A percentile compares a stretch with the other conserved stretches of the same genome.
Conservation (phyloP, 2,329 filamentous ascomycete genomes). For the Aureobasidium sp. region DNA sequence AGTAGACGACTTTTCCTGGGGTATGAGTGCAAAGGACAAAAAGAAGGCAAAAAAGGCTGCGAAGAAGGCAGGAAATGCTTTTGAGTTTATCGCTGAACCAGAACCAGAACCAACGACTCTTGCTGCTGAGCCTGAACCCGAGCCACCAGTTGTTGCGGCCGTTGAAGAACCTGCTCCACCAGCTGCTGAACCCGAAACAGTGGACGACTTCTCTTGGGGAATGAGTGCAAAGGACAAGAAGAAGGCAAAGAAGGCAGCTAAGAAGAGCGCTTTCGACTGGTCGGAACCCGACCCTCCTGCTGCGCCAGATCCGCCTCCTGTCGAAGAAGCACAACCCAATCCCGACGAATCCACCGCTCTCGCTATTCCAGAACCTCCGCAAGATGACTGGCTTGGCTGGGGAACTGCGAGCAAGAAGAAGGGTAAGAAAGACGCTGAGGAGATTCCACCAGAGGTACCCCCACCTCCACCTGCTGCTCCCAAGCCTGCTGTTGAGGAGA, state of each 20-base stretch:
- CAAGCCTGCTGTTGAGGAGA: constrained; percentile 21
- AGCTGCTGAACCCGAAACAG: neutral
- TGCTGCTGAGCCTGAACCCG: constrained; percentile 22
- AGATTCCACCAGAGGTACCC: constrained; percentile 15
- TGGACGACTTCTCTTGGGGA: constrained; percentile 17
- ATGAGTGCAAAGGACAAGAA: constrained; percentile 19
- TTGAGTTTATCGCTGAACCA: constrained; percentile 19
- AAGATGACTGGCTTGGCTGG: constrained; percentile 23
- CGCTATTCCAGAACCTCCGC: constrained; percentile 15
- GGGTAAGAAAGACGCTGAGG: constrained; percentile 22
- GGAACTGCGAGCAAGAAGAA: constrained; percentile 22
- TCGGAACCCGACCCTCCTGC: constrained; percentile 16
- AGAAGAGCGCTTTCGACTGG: constrained; percentile 19
- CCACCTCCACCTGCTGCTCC: constrained; percentile 18
- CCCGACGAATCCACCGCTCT: constrained; percentile 22
- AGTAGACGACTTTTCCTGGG: constrained; percentile 24
- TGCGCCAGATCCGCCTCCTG: constrained; percentile 17
- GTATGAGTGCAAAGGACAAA: constrained; percentile 34
- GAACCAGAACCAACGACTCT: constrained; percentile 23
- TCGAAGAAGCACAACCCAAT: no score
- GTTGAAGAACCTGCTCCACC: neutral
- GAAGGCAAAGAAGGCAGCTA: constrained; percentile 34
- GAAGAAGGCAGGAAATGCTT: constrained; percentile 27
- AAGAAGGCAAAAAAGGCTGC: constrained; percentile 43
- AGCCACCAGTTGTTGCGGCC: constrained; percentile 22